Evolutionary conservation across 495 filamentous ascomycete species (phyloP).

Genomic region (Cercophora sp.): DNA sequence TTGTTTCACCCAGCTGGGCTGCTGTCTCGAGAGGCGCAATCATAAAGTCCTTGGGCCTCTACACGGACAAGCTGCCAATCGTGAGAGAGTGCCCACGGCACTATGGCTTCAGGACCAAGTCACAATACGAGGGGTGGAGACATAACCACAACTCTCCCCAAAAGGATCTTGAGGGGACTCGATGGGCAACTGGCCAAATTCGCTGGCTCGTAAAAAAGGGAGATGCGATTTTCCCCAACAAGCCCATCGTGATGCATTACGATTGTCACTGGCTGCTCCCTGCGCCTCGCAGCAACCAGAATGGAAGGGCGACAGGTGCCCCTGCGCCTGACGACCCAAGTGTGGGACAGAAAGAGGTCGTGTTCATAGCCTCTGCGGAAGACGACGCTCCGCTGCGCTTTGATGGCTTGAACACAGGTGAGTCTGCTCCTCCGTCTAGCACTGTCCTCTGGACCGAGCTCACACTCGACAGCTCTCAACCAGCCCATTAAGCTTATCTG

Average conservation of each 20-base stretch:
- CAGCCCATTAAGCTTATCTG: slow-evolving; percentile 14
- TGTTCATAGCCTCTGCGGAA: slow-evolving; percentile 18
- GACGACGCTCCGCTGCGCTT: slow-evolving; percentile 17
- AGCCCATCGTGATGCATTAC: slow-evolving; percentile 11
- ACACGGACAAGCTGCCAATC: slow-evolving; percentile 15
- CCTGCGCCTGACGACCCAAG: no score
- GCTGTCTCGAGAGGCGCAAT: slow-evolving; percentile 31
- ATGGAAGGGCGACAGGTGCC: no score
- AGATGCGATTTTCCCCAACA: slow-evolving; percentile 24
- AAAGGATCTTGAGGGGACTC: slow-evolving; percentile 16
- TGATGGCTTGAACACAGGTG: slow-evolving; percentile 12
- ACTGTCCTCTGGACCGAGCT: neutral
- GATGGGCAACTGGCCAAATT: slow-evolving; percentile 25
- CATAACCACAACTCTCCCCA: slow-evolving; percentile 11
- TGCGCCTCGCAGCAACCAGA: no score
- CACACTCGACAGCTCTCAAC: slow-evolving; percentile 9
- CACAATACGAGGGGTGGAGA: slow-evolving; percentile 14
- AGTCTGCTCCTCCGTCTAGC: neutral
- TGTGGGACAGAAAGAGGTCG: no score
- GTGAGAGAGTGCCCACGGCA: slow-evolving; percentile 23
- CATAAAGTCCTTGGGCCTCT: slow-evolving; percentile 27
- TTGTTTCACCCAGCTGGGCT: slow-evolving; percentile 19
- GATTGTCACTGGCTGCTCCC: slow-evolving; percentile 25
- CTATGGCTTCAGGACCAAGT: slow-evolving; percentile 27
- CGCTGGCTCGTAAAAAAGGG: slow-evolving; percentile 26